These are phyloP conservation scores for Picea mariana DNA, from an alignment of 83 land plant genomes.

Conservation along the genomic window DNA sequence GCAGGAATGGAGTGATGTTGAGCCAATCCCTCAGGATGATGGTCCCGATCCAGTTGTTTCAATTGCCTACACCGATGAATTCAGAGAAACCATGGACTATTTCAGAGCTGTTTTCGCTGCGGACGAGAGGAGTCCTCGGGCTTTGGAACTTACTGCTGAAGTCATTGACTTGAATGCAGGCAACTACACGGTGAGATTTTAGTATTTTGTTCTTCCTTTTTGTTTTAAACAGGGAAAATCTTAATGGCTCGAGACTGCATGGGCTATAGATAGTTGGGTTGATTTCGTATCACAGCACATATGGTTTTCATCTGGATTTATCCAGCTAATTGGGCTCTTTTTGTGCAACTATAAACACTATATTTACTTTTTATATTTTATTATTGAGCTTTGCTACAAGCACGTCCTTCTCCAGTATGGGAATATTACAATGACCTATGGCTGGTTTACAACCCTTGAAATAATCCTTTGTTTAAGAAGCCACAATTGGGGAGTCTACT, in stretches of 20 bases:
- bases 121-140: constrained; percentile 77
- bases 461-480: too few species aligned
- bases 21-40: constrained; percentile 90
- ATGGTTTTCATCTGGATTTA: too few species aligned
- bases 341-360: too few species aligned
- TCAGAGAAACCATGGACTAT: constrained; percentile 88
- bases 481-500: too few species aligned
- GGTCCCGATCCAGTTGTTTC: constrained; percentile 95
- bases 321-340: too few species aligned
- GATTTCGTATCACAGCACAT: too few species aligned
- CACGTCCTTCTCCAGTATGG: too few species aligned
- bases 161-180: constrained; percentile 78
- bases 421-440: too few species aligned
- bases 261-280: too few species aligned
- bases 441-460: too few species aligned
- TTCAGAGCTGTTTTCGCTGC: constrained; percentile 82
- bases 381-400: too few species aligned
- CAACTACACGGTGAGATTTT: constrained; percentile 78
- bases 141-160: constrained; percentile 76
- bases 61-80: constrained; percentile 77
- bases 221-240: background rate
- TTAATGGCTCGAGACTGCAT: background rate
- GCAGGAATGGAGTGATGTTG: constrained; percentile 83
- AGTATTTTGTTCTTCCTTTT: background rate
- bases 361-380: too few species aligned